These are phyloP conservation scores for Lactifluus pinguis DNA, from an alignment of 768 basidiomycete species.

Conservation along the genomic window DNA sequence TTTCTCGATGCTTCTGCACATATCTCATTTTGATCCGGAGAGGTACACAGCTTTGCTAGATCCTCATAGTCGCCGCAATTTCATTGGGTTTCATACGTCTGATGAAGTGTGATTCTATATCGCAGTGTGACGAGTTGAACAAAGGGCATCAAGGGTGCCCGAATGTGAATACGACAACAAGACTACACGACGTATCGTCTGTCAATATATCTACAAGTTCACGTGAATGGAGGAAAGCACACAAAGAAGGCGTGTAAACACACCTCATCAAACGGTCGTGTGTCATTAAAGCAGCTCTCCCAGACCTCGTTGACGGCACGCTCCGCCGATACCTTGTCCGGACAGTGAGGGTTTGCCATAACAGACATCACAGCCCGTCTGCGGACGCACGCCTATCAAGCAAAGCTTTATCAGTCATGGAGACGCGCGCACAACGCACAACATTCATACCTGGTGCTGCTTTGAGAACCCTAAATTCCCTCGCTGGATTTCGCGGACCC, in stretches of 20 bases:
- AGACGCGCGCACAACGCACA: conserved; percentile 9
- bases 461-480: conserved; percentile 78
- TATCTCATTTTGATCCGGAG: too few relatives aligned
- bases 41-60: too few relatives aligned
- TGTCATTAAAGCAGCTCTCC: conserved; percentile 94
- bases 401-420: conserved; percentile 8
- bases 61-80: too few relatives aligned
- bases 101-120: too few relatives aligned
- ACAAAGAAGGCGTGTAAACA: background rate
- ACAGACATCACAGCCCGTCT: conserved; percentile 82
- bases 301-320: conserved; percentile 92
- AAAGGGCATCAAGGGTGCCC: too few relatives aligned
- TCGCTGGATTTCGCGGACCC: conserved; percentile 68
- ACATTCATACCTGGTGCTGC: conserved; percentile 71
- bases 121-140: too few relatives aligned
- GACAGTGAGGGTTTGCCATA: conserved; percentile 69
- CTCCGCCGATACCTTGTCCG: conserved; percentile 68
- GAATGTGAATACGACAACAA: too few relatives aligned
- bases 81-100: too few relatives aligned
- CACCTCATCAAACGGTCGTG: conserved; percentile 96
- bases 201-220: conserved; percentile 1
- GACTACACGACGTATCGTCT: background rate
- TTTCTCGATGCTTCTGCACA: too few relatives aligned
- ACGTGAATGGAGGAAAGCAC: background rate
- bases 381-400: conserved; percentile 73